Conservation (phyloP, 73 alveolate species). For the Effrenium voratum region DNA sequence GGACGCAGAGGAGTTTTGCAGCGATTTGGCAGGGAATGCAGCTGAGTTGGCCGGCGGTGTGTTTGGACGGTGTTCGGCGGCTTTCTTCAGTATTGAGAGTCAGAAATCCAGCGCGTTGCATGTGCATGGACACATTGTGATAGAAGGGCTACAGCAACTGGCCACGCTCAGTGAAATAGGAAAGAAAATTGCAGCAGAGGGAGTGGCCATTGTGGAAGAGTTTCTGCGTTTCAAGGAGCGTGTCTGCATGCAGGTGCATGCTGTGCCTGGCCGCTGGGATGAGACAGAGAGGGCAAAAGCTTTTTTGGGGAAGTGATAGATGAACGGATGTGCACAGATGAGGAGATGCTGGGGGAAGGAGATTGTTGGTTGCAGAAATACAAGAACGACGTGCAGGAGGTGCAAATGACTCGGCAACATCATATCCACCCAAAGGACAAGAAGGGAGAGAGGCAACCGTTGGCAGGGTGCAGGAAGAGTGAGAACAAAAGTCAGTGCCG, state of each 20-base stretch:
- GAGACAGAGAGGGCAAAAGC: not conserved
- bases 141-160: not conserved
- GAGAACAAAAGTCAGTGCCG: conserved; percentile 4
- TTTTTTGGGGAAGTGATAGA: not conserved
- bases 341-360: not conserved
- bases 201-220: not conserved
- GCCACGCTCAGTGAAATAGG: not conserved
- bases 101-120: conserved; percentile 13
- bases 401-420: not conserved
- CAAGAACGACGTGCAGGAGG: not conserved
- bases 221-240: not conserved
- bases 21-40: not conserved
- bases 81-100: conserved; percentile 9
- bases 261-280: not conserved
- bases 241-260: conserved; percentile 4
- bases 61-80: conserved; percentile 2
- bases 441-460: not conserved
- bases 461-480: not conserved
- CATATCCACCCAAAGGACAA: not conserved
- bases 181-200: not conserved
- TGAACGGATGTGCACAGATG: not conserved
- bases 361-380: not conserved
- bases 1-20: not conserved
- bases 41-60: not conserved
- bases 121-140: not conserved